phyloP scores from a whole-genome alignment of 2,329 filamentous ascomycete genomes.

The Nigrospora oryzae region DNA sequence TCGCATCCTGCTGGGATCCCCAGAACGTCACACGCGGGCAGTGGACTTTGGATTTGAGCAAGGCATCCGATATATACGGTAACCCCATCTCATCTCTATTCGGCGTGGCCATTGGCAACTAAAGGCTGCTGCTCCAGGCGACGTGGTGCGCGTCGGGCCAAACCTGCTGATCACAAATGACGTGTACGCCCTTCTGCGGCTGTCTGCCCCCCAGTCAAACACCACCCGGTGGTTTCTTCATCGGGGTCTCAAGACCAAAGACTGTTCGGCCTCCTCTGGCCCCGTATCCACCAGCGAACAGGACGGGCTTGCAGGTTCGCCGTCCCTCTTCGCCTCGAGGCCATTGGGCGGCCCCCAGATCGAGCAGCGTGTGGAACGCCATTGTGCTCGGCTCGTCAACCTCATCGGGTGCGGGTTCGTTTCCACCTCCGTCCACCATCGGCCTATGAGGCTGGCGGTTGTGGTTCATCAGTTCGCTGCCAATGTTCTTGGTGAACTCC shows the following conservation, averaged over 20 bases:
- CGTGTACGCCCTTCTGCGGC: slow-evolving; percentile 8
- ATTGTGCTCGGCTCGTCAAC: slow-evolving; percentile 17
- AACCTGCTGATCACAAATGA: slow-evolving; percentile 13
- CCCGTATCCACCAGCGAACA: no score
- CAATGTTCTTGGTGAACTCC: slow-evolving; percentile 34
- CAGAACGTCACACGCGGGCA: no score
- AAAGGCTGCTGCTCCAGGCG: slow-evolving; percentile 3
- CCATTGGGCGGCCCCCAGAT: slow-evolving; percentile 1
- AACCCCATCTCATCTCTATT: neutral
- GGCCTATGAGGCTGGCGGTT: slow-evolving; percentile 25
- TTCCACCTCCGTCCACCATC: slow-evolving; percentile 12
- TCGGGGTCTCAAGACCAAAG: no score
- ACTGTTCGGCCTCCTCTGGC: no score
- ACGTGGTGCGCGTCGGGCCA: slow-evolving; percentile 10
- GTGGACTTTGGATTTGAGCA: neutral
- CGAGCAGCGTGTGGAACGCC: slow-evolving; percentile 7
- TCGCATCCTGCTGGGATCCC: neutral
- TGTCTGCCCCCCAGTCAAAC: slow-evolving; percentile 8
- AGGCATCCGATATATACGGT: neutral
- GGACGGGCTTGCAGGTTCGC: no score
- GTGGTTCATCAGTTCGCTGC: slow-evolving; percentile 32
- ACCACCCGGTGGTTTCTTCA: neutral
- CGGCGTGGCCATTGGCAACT: neutral
- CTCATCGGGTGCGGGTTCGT: slow-evolving; percentile 29
- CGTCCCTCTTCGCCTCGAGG: no score